Evolutionary conservation across 2,329 filamentous ascomycete species (phyloP), one percentile per base, ranked within the genome.

Genomic region (Endocalyx cinctus): DNA sequence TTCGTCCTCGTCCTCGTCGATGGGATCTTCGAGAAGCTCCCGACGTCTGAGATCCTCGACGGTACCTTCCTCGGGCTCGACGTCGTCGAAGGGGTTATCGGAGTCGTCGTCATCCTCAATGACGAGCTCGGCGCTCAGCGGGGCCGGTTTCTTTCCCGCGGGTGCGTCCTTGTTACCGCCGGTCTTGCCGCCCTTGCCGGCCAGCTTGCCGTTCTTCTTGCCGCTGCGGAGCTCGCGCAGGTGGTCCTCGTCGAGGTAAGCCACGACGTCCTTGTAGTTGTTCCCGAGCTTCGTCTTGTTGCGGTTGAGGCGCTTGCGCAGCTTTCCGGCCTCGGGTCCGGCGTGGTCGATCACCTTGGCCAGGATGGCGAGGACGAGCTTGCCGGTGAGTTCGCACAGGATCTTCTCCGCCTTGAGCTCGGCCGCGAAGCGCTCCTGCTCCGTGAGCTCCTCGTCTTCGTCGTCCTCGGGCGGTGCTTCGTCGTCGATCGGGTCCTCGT

Each of bases 201-300:
- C 62, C 23, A 59, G 58, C 23, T 62, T 58, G 10, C 60, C 44
- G 51, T 58, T 65, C 49, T 67, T 69, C 45, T 59, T 64, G 33
- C 63, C 51, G 27, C 57, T 54, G 33, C 60, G 58, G 37, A 60
- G 43, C 32, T 68, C 66, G 46, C 70, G 69, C 27, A 75, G 59
- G 50, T 81, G 79, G 30, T 72, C 69, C 37, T 83, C 77, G 50
- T 95, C 88, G 4, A 97, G 67, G 57, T 83, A 92, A 7, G 78
- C 76, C 5, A 95, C 67, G 6, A 96, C 79, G 49, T 92, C 87
- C 52, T 83, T 86, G 69, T 86, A 94, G 55, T 92, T 96, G 28
- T 76, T 68, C 3, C 92, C 92, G 4, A 98, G 72, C 52, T 78
- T 80, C n/a, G 66, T 68, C 54, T 83, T 83, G 61, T 98, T 96